These are phyloP conservation scores for Hypoxylon sp. DNA, from an alignment of 2,329 filamentous ascomycete genomes.

Conservation along the genomic window DNA sequence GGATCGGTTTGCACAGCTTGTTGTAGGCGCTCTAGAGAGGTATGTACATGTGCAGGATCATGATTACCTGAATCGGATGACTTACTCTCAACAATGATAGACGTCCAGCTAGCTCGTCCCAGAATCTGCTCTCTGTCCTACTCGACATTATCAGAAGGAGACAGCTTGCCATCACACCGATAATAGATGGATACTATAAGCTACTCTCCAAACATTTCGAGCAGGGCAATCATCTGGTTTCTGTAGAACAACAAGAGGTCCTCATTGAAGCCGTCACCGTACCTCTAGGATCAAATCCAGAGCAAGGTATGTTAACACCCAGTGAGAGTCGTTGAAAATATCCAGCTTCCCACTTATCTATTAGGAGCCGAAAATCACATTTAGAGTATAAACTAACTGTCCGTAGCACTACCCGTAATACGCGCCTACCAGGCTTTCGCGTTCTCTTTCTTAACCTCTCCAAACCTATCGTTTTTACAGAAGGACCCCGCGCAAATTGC, in stretches of 20 bases:
- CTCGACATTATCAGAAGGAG: slow-evolving; percentile 49
- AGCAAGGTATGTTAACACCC: slow-evolving; percentile 41
- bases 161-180: slow-evolving; percentile 47
- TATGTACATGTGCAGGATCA: slow-evolving; percentile 27
- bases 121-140: slow-evolving; percentile 54
- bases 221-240: slow-evolving; percentile 36
- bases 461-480: slow-evolving; percentile 57
- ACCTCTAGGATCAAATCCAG: slow-evolving; percentile 38
- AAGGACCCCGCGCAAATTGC: slow-evolving; percentile 54
- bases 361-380: not conserved
- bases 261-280: slow-evolving; percentile 43
- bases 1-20: slow-evolving; percentile 45
- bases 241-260: slow-evolving; percentile 32
- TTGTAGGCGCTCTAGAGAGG: slow-evolving; percentile 48
- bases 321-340: not conserved
- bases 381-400: slow-evolving; percentile 13
- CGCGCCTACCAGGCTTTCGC: slow-evolving; percentile 47
- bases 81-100: slow-evolving; percentile 37
- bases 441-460: slow-evolving; percentile 48
- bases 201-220: slow-evolving; percentile 55
- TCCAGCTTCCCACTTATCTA: not conserved
- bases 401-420: slow-evolving; percentile 27
- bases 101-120: slow-evolving; percentile 41
- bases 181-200: slow-evolving; percentile 55
- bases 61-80: slow-evolving; percentile 1